phyloP scores from a whole-genome alignment of 495 filamentous ascomycete genomes.

The Penicillium psychrofluorescens region DNA sequence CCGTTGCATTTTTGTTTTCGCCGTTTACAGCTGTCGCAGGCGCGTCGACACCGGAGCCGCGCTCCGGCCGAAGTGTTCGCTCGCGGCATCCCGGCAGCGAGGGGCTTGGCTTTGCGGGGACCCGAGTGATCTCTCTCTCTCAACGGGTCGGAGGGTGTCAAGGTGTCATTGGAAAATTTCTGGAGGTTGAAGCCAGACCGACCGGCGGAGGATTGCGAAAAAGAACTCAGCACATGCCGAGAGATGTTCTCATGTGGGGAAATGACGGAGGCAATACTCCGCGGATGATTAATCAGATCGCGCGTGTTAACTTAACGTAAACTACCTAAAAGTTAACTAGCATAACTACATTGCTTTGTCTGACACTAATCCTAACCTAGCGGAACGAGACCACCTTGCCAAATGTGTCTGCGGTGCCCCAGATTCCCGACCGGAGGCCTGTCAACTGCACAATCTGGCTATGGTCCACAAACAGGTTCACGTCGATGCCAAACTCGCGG shows the following conservation, averaged over 20 bases:
- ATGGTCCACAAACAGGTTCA: constrained; percentile 55
- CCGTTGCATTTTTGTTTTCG: constrained; percentile 80
- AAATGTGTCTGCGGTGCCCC: constrained; percentile 51
- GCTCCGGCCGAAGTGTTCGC: constrained; percentile 27
- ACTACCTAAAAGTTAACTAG: too few species aligned
- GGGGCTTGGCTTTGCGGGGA: neutral
- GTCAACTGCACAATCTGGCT: constrained; percentile 53
- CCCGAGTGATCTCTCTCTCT: neutral
- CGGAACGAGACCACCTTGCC: constrained; percentile 50
- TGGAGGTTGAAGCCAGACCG: too few species aligned
- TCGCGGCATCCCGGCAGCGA: constrained; percentile 24
- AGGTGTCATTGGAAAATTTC: too few species aligned
- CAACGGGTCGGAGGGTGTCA: neutral
- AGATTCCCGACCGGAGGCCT: constrained; percentile 47
- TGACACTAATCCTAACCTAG: constrained; percentile 6
- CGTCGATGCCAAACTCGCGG: constrained; percentile 52
- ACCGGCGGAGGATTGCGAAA: too few species aligned
- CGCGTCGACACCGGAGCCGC: constrained; percentile 37
- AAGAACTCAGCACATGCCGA: too few species aligned
- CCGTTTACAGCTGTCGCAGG: constrained; percentile 72
- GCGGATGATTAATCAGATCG: too few species aligned
- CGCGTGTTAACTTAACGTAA: too few species aligned
- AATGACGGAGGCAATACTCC: too few species aligned
- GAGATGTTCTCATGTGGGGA: too few species aligned
- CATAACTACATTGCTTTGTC: too few species aligned